These are phyloP conservation scores for Amanita jacksonii DNA, from an alignment of 768 basidiomycete genomes.

Conservation along the genomic window DNA sequence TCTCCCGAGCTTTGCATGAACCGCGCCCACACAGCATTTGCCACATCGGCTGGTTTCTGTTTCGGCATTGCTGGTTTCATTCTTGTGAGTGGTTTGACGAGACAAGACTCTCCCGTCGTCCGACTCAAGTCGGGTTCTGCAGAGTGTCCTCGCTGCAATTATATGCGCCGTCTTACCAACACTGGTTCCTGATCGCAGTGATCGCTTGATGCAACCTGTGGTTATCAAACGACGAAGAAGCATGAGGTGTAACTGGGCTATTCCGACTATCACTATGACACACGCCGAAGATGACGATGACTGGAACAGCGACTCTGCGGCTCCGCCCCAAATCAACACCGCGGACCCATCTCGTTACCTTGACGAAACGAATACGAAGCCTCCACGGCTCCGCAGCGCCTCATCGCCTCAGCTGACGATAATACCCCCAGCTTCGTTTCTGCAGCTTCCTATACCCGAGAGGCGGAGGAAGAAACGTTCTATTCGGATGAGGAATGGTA, in stretches of 20 bases:
- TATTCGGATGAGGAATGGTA: too few species aligned
- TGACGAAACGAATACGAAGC: conserved; percentile 8
- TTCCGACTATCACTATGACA: conserved; percentile 7
- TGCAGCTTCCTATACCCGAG: conserved; percentile 4
- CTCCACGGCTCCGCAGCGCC: conserved; percentile 15
- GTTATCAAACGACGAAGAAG: background rate
- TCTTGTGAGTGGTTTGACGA: conserved; percentile 23
- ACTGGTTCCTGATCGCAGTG: background rate
- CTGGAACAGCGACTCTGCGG: background rate
- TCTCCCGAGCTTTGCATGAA: conserved; percentile 10
- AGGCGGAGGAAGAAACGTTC: too few species aligned
- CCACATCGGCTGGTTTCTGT: conserved; percentile 23
- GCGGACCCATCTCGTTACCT: background rate
- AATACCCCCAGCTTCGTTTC: conserved; percentile 6
- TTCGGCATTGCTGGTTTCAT: conserved; percentile 26
- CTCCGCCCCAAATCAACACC: background rate
- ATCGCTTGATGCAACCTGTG: background rate
- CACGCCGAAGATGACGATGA: background rate
- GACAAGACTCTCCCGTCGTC: background rate
- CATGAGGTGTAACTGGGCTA: background rate
- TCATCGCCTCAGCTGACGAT: conserved; percentile 22
- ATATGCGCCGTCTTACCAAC: conserved; percentile 7
- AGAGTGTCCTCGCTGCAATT: conserved; percentile 27
- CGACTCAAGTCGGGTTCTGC: background rate
- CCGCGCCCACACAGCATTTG: conserved; percentile 17